A percentile compares a stretch with the other conserved stretches of the same genome.
These are phyloP conservation scores for Globisporangium rhizosaccharum DNA, from an alignment of 352 stramenopile genomes.

Conservation along the genomic window DNA sequence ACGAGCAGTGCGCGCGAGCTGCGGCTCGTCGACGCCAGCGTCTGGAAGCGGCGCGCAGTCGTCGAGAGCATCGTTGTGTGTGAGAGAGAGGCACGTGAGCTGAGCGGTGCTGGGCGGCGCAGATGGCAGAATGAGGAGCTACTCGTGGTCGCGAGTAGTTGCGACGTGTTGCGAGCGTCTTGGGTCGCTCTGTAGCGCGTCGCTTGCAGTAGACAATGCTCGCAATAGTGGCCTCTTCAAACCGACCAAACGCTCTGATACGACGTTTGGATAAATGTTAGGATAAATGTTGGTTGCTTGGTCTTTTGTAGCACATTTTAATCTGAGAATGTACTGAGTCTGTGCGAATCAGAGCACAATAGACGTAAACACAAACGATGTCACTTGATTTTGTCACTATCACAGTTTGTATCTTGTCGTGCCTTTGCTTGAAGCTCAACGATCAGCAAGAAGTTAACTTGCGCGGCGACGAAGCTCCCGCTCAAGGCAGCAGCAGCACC, in stretches of 20 bases:
- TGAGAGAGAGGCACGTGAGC: background rate
- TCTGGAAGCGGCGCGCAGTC: slow-evolving; percentile 11
- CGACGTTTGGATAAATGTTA: background rate
- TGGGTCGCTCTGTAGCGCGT: background rate
- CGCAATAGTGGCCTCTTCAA: background rate
- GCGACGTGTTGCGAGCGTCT: background rate
- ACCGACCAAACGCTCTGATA: background rate
- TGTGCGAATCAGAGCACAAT: too few relatives aligned
- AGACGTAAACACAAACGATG: too few relatives aligned
- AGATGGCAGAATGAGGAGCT: slow-evolving; percentile 14
- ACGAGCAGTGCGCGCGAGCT: background rate
- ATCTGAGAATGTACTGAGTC: too few relatives aligned
- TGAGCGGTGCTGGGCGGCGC: background rate
- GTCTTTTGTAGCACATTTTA: too few relatives aligned
- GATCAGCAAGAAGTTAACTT: too few relatives aligned
- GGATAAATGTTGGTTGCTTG: too few relatives aligned
- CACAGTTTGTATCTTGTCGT: too few relatives aligned
- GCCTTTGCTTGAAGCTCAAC: too few relatives aligned
- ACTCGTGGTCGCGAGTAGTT: background rate
- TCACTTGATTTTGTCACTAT: too few relatives aligned
- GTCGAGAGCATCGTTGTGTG: slow-evolving; percentile 10
- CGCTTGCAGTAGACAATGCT: background rate
- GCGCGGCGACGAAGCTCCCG: background rate
- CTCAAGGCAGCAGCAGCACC: background rate
- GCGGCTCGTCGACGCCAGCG: background rate